Evolutionary conservation across 2,329 filamentous ascomycete genomes (phyloP).

Genomic region (Aspergillus sp.): DNA sequence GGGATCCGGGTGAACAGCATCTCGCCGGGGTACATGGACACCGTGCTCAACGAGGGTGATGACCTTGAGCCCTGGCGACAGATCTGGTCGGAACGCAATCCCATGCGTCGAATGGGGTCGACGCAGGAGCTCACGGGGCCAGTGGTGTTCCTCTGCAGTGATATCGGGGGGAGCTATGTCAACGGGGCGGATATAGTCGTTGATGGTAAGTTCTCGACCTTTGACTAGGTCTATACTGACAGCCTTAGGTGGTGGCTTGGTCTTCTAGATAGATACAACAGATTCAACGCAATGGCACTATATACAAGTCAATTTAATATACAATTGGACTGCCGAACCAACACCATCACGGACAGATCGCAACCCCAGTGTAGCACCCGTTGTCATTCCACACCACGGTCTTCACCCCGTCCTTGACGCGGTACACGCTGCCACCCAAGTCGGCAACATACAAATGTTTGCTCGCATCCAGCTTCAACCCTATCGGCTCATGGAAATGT

Average conservation of each 20-base stretch:
- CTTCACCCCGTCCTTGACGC: constrained; percentile 20
- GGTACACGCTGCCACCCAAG: constrained; percentile 25
- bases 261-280: constrained; percentile 2
- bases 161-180: constrained; percentile 63
- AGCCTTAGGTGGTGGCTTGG: background rate
- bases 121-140: constrained; percentile 63
- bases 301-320: background rate
- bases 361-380: constrained; percentile 20
- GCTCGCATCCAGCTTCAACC: constrained; percentile 20
- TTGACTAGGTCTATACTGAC: background rate
- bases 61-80: constrained; percentile 53
- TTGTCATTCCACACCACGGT: constrained; percentile 18
- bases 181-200: constrained; percentile 66
- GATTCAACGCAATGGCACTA: background rate
- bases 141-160: constrained; percentile 60
- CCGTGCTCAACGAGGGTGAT: constrained; percentile 66
- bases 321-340: background rate
- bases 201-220: constrained; percentile 47
- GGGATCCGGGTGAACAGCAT: constrained; percentile 71
- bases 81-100: constrained; percentile 60
- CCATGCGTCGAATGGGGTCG: constrained; percentile 63
- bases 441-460: constrained; percentile 24
- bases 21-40: constrained; percentile 74
- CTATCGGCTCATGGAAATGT: constrained; percentile 27
- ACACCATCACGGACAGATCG: background rate